Conservation (phyloP, 2,329 filamentous ascomycete species). For the Trichoderma arundinaceum region DNA sequence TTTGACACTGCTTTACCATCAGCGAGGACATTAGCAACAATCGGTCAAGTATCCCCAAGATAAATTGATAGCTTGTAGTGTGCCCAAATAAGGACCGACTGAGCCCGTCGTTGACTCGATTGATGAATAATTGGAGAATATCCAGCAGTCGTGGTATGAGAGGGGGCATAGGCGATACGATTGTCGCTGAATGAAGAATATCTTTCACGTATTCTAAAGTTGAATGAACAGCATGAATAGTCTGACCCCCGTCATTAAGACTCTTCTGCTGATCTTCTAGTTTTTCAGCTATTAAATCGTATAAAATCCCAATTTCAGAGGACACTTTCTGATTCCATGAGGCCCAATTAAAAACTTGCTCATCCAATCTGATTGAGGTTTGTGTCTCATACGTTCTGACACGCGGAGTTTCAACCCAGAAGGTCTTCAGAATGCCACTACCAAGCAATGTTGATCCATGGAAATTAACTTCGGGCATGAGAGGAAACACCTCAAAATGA, state of each 20-base stretch:
- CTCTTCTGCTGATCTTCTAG: slow-evolving; percentile 36
- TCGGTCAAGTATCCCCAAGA: slow-evolving; percentile 41
- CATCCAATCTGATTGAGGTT: slow-evolving; percentile 54
- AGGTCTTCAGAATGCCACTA: slow-evolving; percentile 55
- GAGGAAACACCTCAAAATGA: slow-evolving; percentile 67
- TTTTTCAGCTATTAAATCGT: slow-evolving; percentile 63
- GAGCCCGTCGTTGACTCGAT: slow-evolving; percentile 39
- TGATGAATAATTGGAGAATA: slow-evolving; percentile 49
- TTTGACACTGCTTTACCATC: slow-evolving; percentile 52
- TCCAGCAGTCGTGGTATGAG: slow-evolving; percentile 54
- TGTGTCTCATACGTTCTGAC: slow-evolving; percentile 43
- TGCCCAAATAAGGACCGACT: slow-evolving; percentile 11
- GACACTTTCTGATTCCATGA: slow-evolving; percentile 63
- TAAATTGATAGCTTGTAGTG: slow-evolving; percentile 25
- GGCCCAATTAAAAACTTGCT: slow-evolving; percentile 59
- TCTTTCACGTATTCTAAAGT: slow-evolving; percentile 55
- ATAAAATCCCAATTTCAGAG: slow-evolving; percentile 65
- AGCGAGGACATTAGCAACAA: slow-evolving; percentile 45
- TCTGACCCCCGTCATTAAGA: slow-evolving; percentile 30
- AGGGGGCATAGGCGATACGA: slow-evolving; percentile 35
- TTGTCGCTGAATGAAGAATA: slow-evolving; percentile 48
- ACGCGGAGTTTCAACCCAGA: slow-evolving; percentile 40
- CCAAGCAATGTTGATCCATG: slow-evolving; percentile 65
- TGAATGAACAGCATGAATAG: slow-evolving; percentile 49
- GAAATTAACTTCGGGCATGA: slow-evolving; percentile 62